Evolutionary conservation across 345 rosid species (phyloP).

Genomic region (Pistacia vera): DNA sequence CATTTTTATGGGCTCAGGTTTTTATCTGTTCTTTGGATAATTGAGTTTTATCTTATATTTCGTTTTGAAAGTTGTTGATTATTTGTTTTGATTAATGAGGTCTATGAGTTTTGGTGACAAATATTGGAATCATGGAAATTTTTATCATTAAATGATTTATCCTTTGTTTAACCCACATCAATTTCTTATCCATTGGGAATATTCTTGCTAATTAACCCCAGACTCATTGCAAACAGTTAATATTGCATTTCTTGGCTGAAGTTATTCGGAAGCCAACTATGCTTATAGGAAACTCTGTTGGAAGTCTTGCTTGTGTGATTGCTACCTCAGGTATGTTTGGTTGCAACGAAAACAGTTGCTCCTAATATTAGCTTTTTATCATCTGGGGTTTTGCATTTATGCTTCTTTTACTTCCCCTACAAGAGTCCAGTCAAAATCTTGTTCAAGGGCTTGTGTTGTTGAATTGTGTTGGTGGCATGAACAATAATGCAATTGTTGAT

Average conservation of each 20-base stretch:
- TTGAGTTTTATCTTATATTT: too few species aligned
- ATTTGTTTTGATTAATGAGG: too few species aligned
- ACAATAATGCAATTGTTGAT: conserved; percentile 88
- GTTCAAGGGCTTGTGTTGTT: conserved; percentile 78
- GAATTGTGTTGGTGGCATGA: conserved; percentile 97
- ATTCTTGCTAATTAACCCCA: neutral
- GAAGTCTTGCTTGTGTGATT: conserved; percentile 94
- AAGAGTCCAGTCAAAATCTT: conserved; percentile 50
- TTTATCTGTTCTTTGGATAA: too few species aligned
- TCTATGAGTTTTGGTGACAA: too few species aligned
- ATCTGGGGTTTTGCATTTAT: conserved; percentile 12
- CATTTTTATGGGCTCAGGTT: too few species aligned
- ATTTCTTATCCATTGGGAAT: neutral
- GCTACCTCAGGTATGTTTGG: conserved; percentile 71
- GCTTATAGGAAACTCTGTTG: conserved; percentile 86
- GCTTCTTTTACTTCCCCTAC: neutral
- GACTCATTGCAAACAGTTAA: conserved; percentile 47
- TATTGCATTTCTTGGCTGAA: conserved; percentile 73
- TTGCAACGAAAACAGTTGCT: neutral
- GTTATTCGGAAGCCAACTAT: conserved; percentile 74
- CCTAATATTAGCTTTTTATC: neutral
- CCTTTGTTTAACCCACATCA: neutral
- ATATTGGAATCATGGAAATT: too few species aligned
- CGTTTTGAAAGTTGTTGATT: too few species aligned
- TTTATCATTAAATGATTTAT: too few species aligned